Percentiles rank a stretch among this genome's conserved stretches.
These are phyloP conservation scores for Fusarium caatingaense DNA, from an alignment of 2,329 filamentous ascomycete genomes.

Conservation along the genomic window DNA sequence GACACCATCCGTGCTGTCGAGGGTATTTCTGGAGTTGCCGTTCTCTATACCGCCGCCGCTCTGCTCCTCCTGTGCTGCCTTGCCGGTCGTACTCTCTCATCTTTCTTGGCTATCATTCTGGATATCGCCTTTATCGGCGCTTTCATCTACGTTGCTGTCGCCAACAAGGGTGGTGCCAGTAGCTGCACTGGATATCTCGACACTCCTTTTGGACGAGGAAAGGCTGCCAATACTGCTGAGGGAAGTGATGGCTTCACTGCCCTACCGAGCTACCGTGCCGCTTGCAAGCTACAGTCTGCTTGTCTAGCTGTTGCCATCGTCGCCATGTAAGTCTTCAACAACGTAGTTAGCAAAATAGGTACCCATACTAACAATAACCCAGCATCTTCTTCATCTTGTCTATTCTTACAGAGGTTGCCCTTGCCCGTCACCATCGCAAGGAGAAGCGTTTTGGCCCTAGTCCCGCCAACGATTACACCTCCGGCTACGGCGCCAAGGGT, in stretches of 20 bases:
- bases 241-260: slow-evolving; percentile 59
- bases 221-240: slow-evolving; percentile 62
- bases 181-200: slow-evolving; percentile 70
- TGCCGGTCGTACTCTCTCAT: slow-evolving; percentile 78
- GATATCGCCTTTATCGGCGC: slow-evolving; percentile 80
- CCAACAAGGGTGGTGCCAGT: slow-evolving; percentile 75
- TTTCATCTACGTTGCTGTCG: slow-evolving; percentile 84
- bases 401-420: slow-evolving; percentile 73
- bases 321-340: slow-evolving; percentile 67
- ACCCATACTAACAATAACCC: not conserved
- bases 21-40: slow-evolving; percentile 79
- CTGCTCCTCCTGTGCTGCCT: slow-evolving; percentile 82
- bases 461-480: slow-evolving; percentile 68
- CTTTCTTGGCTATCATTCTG: slow-evolving; percentile 77
- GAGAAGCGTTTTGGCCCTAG: slow-evolving; percentile 75
- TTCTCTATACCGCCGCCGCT: slow-evolving; percentile 79
- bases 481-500: slow-evolving; percentile 54
- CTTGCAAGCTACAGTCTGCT: slow-evolving; percentile 82
- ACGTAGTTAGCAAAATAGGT: not conserved
- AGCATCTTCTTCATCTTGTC: slow-evolving; percentile 82
- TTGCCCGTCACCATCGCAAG: slow-evolving; percentile 77
- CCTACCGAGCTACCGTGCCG: slow-evolving; percentile 61
- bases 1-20: slow-evolving; percentile 78
- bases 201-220: slow-evolving; percentile 76
- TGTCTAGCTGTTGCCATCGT: slow-evolving; percentile 82